Evolutionary conservation across 2,329 filamentous ascomycete species (phyloP).

Genomic region (Lachnellula hyalina): DNA sequence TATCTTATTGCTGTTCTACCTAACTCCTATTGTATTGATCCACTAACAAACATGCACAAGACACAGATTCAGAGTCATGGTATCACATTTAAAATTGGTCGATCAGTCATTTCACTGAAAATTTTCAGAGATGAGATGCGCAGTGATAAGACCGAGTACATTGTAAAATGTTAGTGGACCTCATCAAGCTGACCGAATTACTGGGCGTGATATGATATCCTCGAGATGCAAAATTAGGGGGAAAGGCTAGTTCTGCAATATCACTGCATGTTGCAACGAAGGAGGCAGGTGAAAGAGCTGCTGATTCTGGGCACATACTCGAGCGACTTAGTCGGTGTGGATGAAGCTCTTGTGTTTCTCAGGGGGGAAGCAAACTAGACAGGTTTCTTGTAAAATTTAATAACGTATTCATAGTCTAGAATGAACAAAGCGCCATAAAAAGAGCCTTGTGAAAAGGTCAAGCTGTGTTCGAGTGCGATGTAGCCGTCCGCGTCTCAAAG

Average conservation of each 20-base stretch:
- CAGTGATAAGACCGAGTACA: slow-evolving; percentile 38
- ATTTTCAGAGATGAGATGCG: slow-evolving; percentile 37
- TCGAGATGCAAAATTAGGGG: slow-evolving; percentile 27
- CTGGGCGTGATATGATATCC: slow-evolving; percentile 20
- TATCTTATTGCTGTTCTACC: no score
- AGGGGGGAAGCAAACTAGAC: slow-evolving; percentile 40
- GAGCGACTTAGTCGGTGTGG: slow-evolving; percentile 38
- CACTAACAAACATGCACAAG: slow-evolving; percentile 35
- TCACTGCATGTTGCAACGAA: slow-evolving; percentile 35
- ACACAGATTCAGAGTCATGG: slow-evolving; percentile 38
- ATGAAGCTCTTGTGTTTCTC: slow-evolving; percentile 39
- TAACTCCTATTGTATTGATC: slow-evolving; percentile 34
- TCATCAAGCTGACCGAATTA: slow-evolving; percentile 14
- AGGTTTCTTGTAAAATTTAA: slow-evolving; percentile 40
- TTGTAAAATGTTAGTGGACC: slow-evolving; percentile 40
- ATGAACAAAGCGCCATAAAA: not conserved
- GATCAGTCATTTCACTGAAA: slow-evolving; percentile 38
- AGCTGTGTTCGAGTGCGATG: slow-evolving; percentile 26
- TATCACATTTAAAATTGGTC: slow-evolving; percentile 41
- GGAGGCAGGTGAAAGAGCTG: slow-evolving; percentile 35
- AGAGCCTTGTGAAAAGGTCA: slow-evolving; percentile 19
- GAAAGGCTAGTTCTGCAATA: slow-evolving; percentile 38
- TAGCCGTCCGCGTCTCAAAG: slow-evolving; percentile 30
- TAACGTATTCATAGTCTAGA: not conserved
- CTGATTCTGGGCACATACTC: slow-evolving; percentile 33